phyloP scores from a whole-genome alignment of 441 rosid genomes.

The Rhodomyrtus psidioides region DNA sequence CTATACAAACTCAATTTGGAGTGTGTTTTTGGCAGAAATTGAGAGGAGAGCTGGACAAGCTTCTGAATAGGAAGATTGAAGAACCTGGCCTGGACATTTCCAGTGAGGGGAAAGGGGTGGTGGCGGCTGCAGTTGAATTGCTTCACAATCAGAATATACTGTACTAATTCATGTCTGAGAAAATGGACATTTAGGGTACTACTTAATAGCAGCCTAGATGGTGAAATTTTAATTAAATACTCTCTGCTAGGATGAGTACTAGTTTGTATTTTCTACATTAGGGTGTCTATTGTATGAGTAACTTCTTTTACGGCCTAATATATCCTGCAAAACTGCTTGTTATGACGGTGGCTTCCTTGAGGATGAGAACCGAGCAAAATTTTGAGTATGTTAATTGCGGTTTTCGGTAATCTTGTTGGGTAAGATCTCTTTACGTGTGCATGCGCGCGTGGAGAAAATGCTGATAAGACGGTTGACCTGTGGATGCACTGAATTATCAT shows the following conservation, averaged over 20 bases:
- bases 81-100: conserved; percentile 79
- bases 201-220: background rate
- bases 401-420: background rate
- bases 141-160: conserved; percentile 44
- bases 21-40: conserved; percentile 45
- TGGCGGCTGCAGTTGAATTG: conserved; percentile 78
- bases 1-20: background rate
- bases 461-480: background rate
- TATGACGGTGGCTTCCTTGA: background rate
- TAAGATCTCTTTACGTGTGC: background rate
- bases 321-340: background rate
- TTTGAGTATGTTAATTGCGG: background rate
- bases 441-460: background rate
- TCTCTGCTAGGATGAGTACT: background rate
- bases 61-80: conserved; percentile 74
- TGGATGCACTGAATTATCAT: background rate
- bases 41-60: conserved; percentile 74
- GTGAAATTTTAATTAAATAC: background rate
- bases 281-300: background rate
- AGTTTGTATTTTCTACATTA: background rate
- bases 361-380: background rate
- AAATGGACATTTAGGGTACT: background rate
- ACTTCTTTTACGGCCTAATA: background rate
- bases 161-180: conserved; percentile 6
- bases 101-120: conserved; percentile 80